Percentiles rank a stretch among this genome's conserved stretches.
phyloP scores from a whole-genome alignment of 1,284 basidiomycete genomes.

The Wallemia hederae region DNA sequence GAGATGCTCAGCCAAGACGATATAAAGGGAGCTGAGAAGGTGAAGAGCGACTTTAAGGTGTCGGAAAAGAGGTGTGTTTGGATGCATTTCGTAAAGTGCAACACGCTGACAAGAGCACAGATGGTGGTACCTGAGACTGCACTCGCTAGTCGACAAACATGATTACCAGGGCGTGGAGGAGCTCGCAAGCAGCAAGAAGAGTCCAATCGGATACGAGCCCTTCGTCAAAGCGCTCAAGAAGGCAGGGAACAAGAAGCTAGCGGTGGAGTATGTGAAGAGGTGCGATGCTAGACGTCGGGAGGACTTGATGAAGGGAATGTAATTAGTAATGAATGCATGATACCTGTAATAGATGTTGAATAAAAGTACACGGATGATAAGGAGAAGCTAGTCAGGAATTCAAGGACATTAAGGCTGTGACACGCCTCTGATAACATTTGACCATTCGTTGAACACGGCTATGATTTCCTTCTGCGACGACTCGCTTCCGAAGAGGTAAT shows the following conservation, averaged over 20 bases:
- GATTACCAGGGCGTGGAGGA: conserved; percentile 60
- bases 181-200: conserved; percentile 56
- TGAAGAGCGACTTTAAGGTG: conserved; percentile 62
- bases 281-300: conserved; percentile 51
- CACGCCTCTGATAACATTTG: neutral
- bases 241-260: conserved; percentile 40
- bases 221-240: conserved; percentile 55
- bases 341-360: too few relatives aligned
- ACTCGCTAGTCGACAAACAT: conserved; percentile 39
- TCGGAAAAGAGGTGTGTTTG: conserved; percentile 46
- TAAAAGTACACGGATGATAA: neutral
- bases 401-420: neutral
- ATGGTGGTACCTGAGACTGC: conserved; percentile 73
- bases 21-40: conserved; percentile 54
- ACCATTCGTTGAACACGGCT: neutral
- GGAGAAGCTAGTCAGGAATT: too few relatives aligned
- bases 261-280: conserved; percentile 37
- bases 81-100: neutral
- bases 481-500: neutral
- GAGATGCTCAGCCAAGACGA: conserved; percentile 44
- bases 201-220: conserved; percentile 81
- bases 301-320: neutral
- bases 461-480: neutral
- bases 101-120: conserved; percentile 19
- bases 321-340: too few relatives aligned